Percentiles rank a stretch among this genome's conserved stretches.
Evolutionary conservation across 2,329 filamentous ascomycete genomes (phyloP).

Genomic region (Xylariomycetidae sp.): DNA sequence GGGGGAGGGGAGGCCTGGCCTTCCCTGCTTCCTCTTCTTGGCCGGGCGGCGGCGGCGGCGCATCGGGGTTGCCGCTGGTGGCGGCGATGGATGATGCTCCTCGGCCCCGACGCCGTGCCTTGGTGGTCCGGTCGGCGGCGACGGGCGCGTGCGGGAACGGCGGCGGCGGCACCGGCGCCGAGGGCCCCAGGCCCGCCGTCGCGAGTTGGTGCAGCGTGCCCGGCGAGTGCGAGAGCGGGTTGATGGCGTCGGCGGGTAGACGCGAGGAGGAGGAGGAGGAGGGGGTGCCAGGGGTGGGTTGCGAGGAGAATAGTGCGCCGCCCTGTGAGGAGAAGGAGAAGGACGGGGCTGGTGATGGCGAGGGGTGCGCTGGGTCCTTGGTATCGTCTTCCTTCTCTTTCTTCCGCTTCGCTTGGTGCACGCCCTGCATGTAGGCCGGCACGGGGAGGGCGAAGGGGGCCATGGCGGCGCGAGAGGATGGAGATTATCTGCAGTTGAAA

Average conservation of each 20-base stretch:
- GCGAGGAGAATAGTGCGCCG: background rate
- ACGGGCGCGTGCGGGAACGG: constrained; percentile 48
- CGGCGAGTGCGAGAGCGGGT: constrained; percentile 50
- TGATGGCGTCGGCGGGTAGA: constrained; percentile 35
- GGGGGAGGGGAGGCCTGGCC: constrained; percentile 6
- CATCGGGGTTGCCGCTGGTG: background rate
- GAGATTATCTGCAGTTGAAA: too few relatives aligned
- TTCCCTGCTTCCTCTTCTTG: constrained; percentile 7
- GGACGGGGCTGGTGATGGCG: too few relatives aligned
- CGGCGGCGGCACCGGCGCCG: constrained; percentile 36
- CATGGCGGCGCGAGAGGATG: too few relatives aligned
- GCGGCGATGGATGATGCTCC: background rate
- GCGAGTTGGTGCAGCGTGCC: constrained; percentile 46
- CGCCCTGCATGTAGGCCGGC: constrained; percentile 20
- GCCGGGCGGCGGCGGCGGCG: background rate
- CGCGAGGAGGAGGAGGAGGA: constrained; percentile 13
- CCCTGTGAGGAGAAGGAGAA: constrained; percentile 1
- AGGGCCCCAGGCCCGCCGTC: constrained; percentile 45
- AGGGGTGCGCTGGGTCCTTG: too few relatives aligned
- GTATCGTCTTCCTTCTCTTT: constrained; percentile 8
- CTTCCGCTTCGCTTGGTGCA: constrained; percentile 29
- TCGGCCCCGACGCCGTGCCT: background rate
- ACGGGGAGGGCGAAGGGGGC: constrained; percentile 25
- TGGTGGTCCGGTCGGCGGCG: constrained; percentile 9
- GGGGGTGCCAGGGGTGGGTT: background rate